Percentiles rank a stretch among this genome's conserved stretches.
phyloP scores from a whole-genome alignment of 2,329 filamentous ascomycete genomes.

The Dissoconium aciculare region DNA sequence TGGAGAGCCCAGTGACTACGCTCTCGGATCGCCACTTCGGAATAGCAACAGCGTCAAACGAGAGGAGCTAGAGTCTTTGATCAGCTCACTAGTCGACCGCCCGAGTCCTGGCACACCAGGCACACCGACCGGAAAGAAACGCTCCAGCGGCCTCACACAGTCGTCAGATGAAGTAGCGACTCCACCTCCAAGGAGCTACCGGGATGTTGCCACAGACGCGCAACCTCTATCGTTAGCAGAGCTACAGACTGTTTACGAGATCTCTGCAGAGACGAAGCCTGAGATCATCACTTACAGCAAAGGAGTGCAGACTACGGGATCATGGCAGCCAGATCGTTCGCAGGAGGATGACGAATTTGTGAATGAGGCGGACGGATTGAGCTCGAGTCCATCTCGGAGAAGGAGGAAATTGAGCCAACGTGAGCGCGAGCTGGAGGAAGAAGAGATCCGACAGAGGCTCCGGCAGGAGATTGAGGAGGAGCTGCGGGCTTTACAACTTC shows the following conservation, averaged over 20 bases:
- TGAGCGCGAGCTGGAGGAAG: constrained; percentile 61
- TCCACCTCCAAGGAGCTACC: constrained; percentile 18
- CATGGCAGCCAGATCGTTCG: constrained; percentile 39
- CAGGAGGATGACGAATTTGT: constrained; percentile 41
- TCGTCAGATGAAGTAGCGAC: constrained; percentile 12
- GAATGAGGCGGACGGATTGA: constrained; percentile 47
- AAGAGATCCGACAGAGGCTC: constrained; percentile 73
- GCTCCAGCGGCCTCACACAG: constrained; percentile 15
- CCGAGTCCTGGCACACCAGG: constrained; percentile 23
- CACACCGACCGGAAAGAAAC: constrained; percentile 17
- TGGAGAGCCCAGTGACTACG: not conserved
- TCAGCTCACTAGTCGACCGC: constrained; percentile 67
- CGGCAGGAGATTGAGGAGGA: constrained; percentile 88
- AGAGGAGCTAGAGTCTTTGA: constrained; percentile 69
- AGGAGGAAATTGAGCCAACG: constrained; percentile 63
- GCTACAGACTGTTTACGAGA: constrained; percentile 66
- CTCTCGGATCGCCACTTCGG: constrained; percentile 52
- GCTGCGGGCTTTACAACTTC: constrained; percentile 51
- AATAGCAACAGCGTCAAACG: constrained; percentile 42
- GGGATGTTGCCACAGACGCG: constrained; percentile 32
- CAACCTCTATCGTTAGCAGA: constrained; percentile 63
- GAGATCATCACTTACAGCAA: constrained; percentile 96
- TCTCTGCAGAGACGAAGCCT: constrained; percentile 45
- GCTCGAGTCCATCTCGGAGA: constrained; percentile 35
- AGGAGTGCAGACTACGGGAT: constrained; percentile 77